Percentiles rank a stretch among this genome's conserved stretches.
These are phyloP conservation scores for Salix dunnii DNA, from an alignment of 345 rosid genomes.

Conservation along the genomic window DNA sequence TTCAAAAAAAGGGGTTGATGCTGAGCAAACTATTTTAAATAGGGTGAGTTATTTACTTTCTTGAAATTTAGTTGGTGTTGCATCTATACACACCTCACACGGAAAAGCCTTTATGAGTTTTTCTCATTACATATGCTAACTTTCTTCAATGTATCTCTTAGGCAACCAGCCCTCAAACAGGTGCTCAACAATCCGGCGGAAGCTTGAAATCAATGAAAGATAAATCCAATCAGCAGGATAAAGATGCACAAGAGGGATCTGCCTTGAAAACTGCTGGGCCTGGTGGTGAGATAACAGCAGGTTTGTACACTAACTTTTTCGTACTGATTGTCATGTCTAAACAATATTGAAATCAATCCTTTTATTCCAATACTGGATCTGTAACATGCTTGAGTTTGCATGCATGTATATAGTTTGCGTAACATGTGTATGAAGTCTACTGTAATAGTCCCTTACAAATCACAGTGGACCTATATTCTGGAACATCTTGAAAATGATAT, in stretches of 20 bases:
- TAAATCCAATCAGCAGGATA: slow-evolving; percentile 59
- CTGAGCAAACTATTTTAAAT: slow-evolving; percentile 78
- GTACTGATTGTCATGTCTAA: background rate
- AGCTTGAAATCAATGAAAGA: slow-evolving; percentile 87
- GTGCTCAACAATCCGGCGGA: slow-evolving; percentile 65
- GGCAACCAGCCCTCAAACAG: slow-evolving; percentile 91
- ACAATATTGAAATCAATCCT: background rate
- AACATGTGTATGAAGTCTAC: background rate
- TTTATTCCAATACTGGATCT: background rate
- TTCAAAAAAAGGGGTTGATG: slow-evolving; percentile 75
- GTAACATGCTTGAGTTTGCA: background rate
- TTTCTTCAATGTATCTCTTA: slow-evolving; percentile 25
- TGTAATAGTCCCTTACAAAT: background rate
- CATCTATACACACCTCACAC: background rate
- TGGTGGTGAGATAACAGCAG: slow-evolving; percentile 96
- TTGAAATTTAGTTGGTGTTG: background rate
- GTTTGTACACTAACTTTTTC: slow-evolving; percentile 28
- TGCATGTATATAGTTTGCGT: background rate
- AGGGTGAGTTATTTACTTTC: slow-evolving; percentile 44
- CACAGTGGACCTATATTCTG: background rate
- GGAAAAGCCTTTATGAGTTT: background rate
- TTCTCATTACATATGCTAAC: background rate
- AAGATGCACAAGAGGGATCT: slow-evolving; percentile 73
- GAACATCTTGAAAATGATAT: background rate
- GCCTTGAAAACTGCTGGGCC: slow-evolving; percentile 87